phyloP scores from a whole-genome alignment of 352 stramenopile species.

The Globisporangium radiosum region DNA sequence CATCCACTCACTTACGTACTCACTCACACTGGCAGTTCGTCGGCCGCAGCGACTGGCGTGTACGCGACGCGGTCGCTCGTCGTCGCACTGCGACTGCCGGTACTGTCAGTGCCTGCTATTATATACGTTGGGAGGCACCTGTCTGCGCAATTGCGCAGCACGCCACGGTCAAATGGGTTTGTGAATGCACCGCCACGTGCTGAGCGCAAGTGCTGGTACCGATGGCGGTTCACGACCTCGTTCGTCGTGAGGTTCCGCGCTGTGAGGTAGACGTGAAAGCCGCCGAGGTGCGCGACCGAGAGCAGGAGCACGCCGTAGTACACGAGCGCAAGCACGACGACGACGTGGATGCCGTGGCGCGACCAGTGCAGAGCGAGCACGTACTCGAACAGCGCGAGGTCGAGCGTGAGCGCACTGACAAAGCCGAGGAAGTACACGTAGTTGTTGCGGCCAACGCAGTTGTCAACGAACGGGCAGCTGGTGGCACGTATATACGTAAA shows the following conservation, averaged over 20 bases:
- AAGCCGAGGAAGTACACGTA: conserved; percentile 89
- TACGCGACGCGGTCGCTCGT: not conserved
- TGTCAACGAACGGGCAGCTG: conserved; percentile 97
- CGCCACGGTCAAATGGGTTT: conserved; percentile 32
- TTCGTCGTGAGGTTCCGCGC: conserved; percentile 73
- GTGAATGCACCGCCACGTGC: conserved; percentile 14
- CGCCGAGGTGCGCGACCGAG: conserved; percentile 42
- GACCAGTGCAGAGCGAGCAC: conserved; percentile 52
- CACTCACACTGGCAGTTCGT: conserved; percentile 1
- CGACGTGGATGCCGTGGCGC: conserved; percentile 27
- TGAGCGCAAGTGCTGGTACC: conserved; percentile 44
- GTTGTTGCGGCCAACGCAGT: conserved; percentile 97
- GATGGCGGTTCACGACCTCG: conserved; percentile 64
- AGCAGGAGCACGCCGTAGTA: conserved; percentile 46
- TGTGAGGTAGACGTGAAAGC: conserved; percentile 74
- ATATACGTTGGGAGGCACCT: conserved; percentile 22
- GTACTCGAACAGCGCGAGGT: conserved; percentile 51
- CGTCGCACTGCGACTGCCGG: not conserved
- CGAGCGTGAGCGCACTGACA: conserved; percentile 32
- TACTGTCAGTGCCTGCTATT: not conserved
- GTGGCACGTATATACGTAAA: not conserved
- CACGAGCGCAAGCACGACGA: conserved; percentile 25
- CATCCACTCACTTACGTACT: not conserved
- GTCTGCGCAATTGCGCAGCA: conserved; percentile 21
- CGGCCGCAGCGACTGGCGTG: not conserved